Conservation (phyloP, 176 grass and related monocot species). For the Eleusine coracana region DNA sequence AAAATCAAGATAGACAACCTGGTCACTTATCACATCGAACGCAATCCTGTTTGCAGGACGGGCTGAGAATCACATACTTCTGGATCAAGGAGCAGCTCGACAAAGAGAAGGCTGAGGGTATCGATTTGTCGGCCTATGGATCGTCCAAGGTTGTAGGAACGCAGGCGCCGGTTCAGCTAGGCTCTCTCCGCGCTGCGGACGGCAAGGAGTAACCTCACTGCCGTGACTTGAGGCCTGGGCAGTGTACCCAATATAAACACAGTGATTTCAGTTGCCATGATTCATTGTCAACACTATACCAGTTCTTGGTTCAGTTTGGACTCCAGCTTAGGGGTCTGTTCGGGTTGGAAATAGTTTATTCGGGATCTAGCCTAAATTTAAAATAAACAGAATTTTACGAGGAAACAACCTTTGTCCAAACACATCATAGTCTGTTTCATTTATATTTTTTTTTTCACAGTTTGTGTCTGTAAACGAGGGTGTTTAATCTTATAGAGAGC, state of each 20-base stretch:
- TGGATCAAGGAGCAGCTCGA: slow-evolving; percentile 92
- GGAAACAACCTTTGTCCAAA: not conserved
- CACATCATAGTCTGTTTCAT: not conserved
- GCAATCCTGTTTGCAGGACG: slow-evolving; percentile 47
- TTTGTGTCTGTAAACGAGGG: not conserved
- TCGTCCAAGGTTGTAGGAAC: slow-evolving; percentile 79
- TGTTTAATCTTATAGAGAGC: not conserved
- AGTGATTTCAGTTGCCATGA: not conserved
- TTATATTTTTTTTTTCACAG: not conserved
- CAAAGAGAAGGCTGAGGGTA: slow-evolving; percentile 60
- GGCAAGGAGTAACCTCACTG: slow-evolving; percentile 55
- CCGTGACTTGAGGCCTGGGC: not conserved
- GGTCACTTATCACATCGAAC: slow-evolving; percentile 3
- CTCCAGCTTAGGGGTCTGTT: not conserved
- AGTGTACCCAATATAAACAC: not conserved
- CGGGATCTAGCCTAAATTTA: too few relatives aligned
- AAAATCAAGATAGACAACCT: not conserved
- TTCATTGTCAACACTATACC: slow-evolving; percentile 13
- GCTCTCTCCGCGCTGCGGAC: slow-evolving; percentile 76
- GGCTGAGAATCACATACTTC: slow-evolving; percentile 80
- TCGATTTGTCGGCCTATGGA: slow-evolving; percentile 52
- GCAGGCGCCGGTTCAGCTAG: slow-evolving; percentile 75
- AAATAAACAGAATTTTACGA: too few relatives aligned
- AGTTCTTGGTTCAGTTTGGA: slow-evolving; percentile 45
- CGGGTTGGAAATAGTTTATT: not conserved